Conservation (phyloP, 345 rosid species). For the Iberis pinnata region DNA sequence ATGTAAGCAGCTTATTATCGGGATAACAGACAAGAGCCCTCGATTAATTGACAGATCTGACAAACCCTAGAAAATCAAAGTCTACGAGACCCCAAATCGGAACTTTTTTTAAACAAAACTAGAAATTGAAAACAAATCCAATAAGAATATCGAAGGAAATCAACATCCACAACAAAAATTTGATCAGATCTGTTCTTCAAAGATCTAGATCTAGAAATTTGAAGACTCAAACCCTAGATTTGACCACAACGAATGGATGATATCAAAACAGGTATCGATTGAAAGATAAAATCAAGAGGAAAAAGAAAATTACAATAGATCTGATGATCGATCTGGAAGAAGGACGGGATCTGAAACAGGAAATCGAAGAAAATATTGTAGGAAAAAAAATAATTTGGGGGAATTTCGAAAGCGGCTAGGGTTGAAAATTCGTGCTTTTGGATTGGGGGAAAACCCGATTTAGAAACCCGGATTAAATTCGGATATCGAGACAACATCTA, state of each 20-base stretch:
- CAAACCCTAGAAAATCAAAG: slow-evolving; percentile 21
- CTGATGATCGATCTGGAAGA: slow-evolving; percentile 17
- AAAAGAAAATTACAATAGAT: slow-evolving; percentile 22
- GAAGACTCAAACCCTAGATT: slow-evolving; percentile 24
- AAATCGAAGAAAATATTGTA: slow-evolving; percentile 11
- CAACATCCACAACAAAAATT: neutral
- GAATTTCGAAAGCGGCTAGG: slow-evolving; percentile 28
- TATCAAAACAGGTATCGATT: slow-evolving; percentile 26
- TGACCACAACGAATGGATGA: slow-evolving; percentile 20
- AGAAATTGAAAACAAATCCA: slow-evolving; percentile 18
- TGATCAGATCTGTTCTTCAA: slow-evolving; percentile 22
- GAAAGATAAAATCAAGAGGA: slow-evolving; percentile 21
- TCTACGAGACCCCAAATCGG: slow-evolving; percentile 2
- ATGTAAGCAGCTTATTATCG: neutral
- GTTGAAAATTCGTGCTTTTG: slow-evolving; percentile 28
- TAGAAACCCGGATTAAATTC: slow-evolving; percentile 33
- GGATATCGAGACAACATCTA: slow-evolving; percentile 34
- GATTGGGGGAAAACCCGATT: slow-evolving; percentile 24
- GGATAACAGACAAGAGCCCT: slow-evolving; percentile 13
- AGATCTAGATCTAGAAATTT: slow-evolving; percentile 20
- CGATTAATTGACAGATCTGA: slow-evolving; percentile 22
- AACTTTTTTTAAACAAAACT: slow-evolving; percentile 14
- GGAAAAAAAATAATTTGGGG: no score
- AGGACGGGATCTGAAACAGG: slow-evolving; percentile 22
- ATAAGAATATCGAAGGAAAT: neutral